Base-by-base conservation (phyloP, 805 yeast species). In the Wickerhamiella musiphila region DNA sequence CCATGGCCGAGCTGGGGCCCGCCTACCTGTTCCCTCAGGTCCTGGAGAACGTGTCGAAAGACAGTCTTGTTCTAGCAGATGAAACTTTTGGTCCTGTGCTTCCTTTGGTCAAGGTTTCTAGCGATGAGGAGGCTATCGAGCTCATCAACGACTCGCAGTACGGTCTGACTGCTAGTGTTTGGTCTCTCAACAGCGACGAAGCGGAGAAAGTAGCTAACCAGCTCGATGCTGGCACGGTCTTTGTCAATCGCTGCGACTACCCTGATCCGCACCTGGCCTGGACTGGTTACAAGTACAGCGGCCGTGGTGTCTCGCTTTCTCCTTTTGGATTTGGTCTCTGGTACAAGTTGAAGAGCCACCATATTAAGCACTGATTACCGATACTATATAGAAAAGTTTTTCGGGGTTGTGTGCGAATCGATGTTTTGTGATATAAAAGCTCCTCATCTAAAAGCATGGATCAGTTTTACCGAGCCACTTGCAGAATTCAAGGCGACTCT, bases 31-130 rank as follows among this genome's bases (percentile, higher is more conserved):
- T 65, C 36, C 93, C 93, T 52, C 79, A 92, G 31, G 68, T 82
- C 43, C 75, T 81, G 48, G 74, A 73, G 42, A 81, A 77, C 49
- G 81, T 79, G 42, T 65, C 63, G 12, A 77, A 72, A 48, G 58
- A 68, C 45, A 70, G 69, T 69, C 57, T 60, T 45, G 66, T 82
- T 47, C 79, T 77, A 38, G 63, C 61, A 44, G 92, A 78, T 48
- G 94, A 82, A 61, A 78, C 83, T 43, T 82, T 82, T 47, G 94
- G 94, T 37, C 94, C 94, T 16, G 81, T 82, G 39, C 72, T 77
- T 41, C 73, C 90, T 26, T 66, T 78, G 35, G 59, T 74, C 48
- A 76, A 77, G 56, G 81, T 81, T 53, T 61, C 60, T 44, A 63
- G 77, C 31, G 66, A 69, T 40, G 86, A 77, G 41, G 92, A 81